Evolutionary conservation across 2,329 filamentous ascomycete species (phyloP).

Genomic region (Aspergillus hiratsukae): DNA sequence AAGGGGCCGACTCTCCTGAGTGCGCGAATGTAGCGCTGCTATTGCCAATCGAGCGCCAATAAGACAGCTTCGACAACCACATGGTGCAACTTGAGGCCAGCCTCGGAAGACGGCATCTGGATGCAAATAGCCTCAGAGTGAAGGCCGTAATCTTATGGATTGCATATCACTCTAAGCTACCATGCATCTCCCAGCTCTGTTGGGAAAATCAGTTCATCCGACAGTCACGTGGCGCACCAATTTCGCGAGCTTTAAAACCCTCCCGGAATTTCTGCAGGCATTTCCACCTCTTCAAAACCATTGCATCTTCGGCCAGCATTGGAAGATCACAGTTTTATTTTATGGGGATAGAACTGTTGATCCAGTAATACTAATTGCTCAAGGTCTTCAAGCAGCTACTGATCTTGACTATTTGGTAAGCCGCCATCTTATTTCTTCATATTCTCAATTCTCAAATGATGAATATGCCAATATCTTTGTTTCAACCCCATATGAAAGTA

Average conservation of each 20-base stretch:
- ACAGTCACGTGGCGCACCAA: constrained; percentile 21
- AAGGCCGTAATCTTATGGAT: too few relatives aligned
- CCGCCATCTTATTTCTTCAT: background rate
- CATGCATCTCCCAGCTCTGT: too few relatives aligned
- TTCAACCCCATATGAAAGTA: constrained; percentile 38
- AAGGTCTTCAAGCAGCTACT: background rate
- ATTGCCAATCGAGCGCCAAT: background rate
- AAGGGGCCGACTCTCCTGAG: background rate
- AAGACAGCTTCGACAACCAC: background rate
- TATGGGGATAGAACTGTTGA: background rate
- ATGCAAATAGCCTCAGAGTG: background rate
- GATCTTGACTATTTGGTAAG: constrained; percentile 3
- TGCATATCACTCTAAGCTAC: background rate
- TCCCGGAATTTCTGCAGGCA: constrained; percentile 6
- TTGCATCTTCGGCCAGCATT: background rate
- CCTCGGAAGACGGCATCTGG: background rate
- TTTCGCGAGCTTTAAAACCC: constrained; percentile 15
- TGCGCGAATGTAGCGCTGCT: background rate
- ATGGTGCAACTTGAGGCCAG: background rate
- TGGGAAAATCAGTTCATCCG: constrained; percentile 14
- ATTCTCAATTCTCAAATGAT: constrained; percentile 19
- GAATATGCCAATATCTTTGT: constrained; percentile 35
- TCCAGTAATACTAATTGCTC: background rate
- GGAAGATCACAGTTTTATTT: background rate
- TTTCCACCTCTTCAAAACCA: constrained; percentile 1